Conservation (phyloP, 768 basidiomycete genomes). For the Pisolithus sp. region DNA sequence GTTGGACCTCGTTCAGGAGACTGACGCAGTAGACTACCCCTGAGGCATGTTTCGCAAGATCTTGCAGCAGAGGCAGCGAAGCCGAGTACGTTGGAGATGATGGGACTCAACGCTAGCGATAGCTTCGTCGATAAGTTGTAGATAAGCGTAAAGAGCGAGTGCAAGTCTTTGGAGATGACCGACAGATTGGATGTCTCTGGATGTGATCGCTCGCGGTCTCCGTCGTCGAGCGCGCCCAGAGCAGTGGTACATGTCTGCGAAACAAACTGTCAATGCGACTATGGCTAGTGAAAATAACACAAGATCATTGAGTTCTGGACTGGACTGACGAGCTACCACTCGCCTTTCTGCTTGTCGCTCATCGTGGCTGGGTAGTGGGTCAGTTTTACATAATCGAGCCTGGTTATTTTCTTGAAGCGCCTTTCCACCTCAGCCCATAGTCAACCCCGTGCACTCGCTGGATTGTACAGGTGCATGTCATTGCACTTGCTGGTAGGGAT, state of each 20-base stretch:
- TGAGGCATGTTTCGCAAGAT: conserved; percentile 43
- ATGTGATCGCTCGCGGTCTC: neutral
- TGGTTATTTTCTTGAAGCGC: neutral
- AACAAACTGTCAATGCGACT: conserved; percentile 6
- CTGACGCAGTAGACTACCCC: conserved; percentile 46
- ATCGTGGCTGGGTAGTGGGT: conserved; percentile 10
- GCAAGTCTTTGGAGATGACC: conserved; percentile 47
- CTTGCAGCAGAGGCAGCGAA: conserved; percentile 44
- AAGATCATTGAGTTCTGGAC: neutral
- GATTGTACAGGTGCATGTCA: conserved; percentile 3
- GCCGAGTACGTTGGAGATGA: conserved; percentile 47
- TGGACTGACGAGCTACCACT: neutral
- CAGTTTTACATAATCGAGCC: conserved; percentile 12
- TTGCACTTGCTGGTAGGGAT: conserved; percentile 10
- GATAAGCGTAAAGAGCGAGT: conserved; percentile 54
- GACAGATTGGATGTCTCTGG: conserved; percentile 22
- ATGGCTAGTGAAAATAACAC: conserved; percentile 3
- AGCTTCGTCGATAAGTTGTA: conserved; percentile 53
- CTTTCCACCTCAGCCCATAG: neutral
- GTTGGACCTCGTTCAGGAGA: conserved; percentile 33
- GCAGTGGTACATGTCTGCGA: conserved; percentile 19
- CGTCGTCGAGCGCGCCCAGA: conserved; percentile 4
- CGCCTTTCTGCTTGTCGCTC: conserved; percentile 39
- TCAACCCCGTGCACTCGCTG: neutral
- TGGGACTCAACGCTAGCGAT: conserved; percentile 56